phyloP scores from a whole-genome alignment of 2,329 filamentous ascomycete genomes.

The Claviceps fusiformis region DNA sequence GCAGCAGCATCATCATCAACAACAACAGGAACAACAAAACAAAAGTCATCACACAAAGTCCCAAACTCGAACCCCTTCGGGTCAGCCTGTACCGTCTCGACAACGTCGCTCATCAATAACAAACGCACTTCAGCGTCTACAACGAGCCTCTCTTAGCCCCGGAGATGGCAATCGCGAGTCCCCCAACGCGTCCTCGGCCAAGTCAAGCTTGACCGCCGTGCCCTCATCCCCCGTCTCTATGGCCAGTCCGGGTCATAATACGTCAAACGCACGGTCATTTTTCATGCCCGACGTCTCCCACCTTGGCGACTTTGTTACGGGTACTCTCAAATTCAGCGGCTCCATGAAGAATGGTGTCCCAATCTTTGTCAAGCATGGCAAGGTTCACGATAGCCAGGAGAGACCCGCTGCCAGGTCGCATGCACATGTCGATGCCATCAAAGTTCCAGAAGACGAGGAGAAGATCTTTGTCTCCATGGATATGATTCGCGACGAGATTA shows the following conservation, averaged over 20 bases:
- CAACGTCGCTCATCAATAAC: slow-evolving; percentile 19
- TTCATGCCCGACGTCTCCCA: slow-evolving; percentile 40
- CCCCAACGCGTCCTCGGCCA: slow-evolving; percentile 24
- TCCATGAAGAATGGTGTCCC: slow-evolving; percentile 39
- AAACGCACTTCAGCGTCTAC: slow-evolving; percentile 21
- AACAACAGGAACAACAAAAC: slow-evolving; percentile 12
- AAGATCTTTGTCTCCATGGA: slow-evolving; percentile 47
- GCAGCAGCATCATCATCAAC: not conserved
- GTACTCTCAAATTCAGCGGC: slow-evolving; percentile 36
- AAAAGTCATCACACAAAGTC: slow-evolving; percentile 25
- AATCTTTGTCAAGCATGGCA: slow-evolving; percentile 41
- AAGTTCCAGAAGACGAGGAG: slow-evolving; percentile 39
- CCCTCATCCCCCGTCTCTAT: slow-evolving; percentile 23
- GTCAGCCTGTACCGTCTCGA: slow-evolving; percentile 10
- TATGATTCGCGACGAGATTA: slow-evolving; percentile 46
- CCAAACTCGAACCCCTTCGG: slow-evolving; percentile 18
- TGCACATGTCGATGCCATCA: slow-evolving; percentile 35
- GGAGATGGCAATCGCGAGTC: slow-evolving; percentile 13
- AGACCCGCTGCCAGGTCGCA: slow-evolving; percentile 24
- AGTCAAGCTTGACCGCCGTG: slow-evolving; percentile 28
- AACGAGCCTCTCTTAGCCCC: slow-evolving; percentile 22
- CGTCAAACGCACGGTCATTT: slow-evolving; percentile 36
- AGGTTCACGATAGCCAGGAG: slow-evolving; percentile 30
- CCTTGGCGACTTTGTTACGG: slow-evolving; percentile 43
- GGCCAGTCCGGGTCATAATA: slow-evolving; percentile 20